Evolutionary conservation across 2,329 filamentous ascomycete genomes (phyloP).

Genomic region (Trichoderma lentiforme): DNA sequence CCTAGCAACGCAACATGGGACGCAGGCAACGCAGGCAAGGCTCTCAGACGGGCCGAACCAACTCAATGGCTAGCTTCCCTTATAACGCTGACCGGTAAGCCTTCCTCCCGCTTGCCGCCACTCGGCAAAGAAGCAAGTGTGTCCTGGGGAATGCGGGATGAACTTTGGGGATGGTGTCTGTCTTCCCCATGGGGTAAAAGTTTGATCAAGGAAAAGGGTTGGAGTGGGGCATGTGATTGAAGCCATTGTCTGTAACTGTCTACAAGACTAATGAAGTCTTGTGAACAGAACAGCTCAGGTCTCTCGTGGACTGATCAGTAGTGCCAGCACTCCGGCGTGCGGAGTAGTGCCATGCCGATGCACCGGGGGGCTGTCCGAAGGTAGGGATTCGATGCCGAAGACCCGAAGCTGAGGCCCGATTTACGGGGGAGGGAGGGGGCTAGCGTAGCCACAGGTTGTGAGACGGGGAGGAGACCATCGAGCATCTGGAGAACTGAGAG

Average conservation of each 20-base stretch:
- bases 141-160: background rate
- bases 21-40: background rate
- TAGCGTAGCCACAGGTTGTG: background rate
- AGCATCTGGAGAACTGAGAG: background rate
- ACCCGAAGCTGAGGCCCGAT: background rate
- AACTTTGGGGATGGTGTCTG: background rate
- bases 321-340: background rate
- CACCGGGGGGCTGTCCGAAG: background rate
- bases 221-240: background rate
- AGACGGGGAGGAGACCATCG: background rate
- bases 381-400: background rate
- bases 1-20: background rate
- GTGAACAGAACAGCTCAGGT: background rate
- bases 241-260: background rate
- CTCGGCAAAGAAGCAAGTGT: background rate
- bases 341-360: background rate
- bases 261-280: background rate
- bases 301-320: background rate
- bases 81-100: background rate
- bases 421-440: background rate
- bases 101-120: constrained; percentile 8
- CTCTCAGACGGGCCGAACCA: background rate
- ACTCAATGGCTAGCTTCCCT: background rate
- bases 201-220: background rate
- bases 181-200: constrained; percentile 13